Evolutionary conservation across 768 basidiomycete species (phyloP).

Genomic region (Agaricus subrufescens): DNA sequence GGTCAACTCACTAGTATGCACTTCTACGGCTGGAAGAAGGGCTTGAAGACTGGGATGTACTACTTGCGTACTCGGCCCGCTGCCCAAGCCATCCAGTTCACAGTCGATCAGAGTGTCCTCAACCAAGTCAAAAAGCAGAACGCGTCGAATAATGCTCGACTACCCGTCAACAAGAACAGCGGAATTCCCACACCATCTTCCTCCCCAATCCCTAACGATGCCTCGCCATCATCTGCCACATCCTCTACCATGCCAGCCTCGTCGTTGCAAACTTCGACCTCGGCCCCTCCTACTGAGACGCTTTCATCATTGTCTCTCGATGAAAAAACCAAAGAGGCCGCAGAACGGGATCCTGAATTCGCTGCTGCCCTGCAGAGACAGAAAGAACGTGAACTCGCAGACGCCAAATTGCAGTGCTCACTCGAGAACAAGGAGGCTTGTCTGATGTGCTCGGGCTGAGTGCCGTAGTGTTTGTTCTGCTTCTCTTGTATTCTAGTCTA

Average conservation of each 20-base stretch:
- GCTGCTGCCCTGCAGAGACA: constrained; percentile 72
- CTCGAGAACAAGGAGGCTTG: constrained; percentile 94
- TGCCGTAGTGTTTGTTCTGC: not conserved
- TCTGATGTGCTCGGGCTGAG: constrained; percentile 83
- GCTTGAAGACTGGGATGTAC: constrained; percentile 98
- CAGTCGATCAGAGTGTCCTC: constrained; percentile 79
- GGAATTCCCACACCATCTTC: constrained; percentile 29
- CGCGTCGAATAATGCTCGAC: constrained; percentile 22
- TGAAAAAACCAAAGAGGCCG: constrained; percentile 47
- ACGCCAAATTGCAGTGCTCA: constrained; percentile 78
- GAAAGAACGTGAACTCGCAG: constrained; percentile 70
- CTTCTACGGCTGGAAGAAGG: constrained; percentile 99
- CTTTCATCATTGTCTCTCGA: constrained; percentile 37
- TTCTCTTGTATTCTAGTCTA: constrained; percentile 4
- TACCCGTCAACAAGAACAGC: constrained; percentile 18
- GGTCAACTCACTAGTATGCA: constrained; percentile 96
- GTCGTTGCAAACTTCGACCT: constrained; percentile 13
- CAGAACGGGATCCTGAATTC: constrained; percentile 65
- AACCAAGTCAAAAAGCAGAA: constrained; percentile 55
- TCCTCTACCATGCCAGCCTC: constrained; percentile 12
- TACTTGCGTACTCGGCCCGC: constrained; percentile 94
- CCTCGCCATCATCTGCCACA: constrained; percentile 14
- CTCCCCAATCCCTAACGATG: constrained; percentile 14
- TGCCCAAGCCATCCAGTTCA: constrained; percentile 96
- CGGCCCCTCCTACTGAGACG: constrained; percentile 23